Conservation (phyloP, 345 rosid genomes). For the Bruguiera parviflora region DNA sequence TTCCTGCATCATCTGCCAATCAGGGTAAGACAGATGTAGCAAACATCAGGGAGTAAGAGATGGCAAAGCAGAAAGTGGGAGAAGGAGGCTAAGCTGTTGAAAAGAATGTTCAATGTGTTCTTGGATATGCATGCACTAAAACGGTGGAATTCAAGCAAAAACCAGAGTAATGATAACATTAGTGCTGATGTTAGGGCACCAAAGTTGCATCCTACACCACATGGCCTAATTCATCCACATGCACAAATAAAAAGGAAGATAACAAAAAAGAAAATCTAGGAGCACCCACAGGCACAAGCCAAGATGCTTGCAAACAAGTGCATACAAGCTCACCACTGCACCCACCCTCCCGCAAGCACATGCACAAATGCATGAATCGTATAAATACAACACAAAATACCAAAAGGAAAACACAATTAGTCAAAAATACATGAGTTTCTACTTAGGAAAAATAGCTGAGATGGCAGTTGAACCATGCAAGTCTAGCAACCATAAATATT, state of each 20-base stretch:
- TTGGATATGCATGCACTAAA: background rate
- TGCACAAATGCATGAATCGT: too few relatives aligned
- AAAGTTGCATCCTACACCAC: background rate
- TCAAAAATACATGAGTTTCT: too few relatives aligned
- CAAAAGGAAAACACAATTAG: too few relatives aligned
- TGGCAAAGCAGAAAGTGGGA: slow-evolving; percentile 1
- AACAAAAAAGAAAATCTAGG: too few relatives aligned
- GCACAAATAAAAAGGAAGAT: background rate
- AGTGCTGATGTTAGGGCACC: background rate
- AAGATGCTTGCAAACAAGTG: too few relatives aligned
- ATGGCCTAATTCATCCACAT: background rate
- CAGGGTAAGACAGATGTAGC: slow-evolving; percentile 15
- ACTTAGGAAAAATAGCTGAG: too few relatives aligned
- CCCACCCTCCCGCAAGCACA: too few relatives aligned
- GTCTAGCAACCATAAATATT: too few relatives aligned
- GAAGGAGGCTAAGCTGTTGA: background rate
- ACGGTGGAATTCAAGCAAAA: background rate
- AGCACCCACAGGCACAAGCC: too few relatives aligned
- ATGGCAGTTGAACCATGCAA: too few relatives aligned
- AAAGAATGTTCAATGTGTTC: background rate
- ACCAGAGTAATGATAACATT: background rate
- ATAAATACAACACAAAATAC: too few relatives aligned
- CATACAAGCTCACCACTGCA: too few relatives aligned
- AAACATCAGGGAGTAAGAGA: slow-evolving; percentile 12
- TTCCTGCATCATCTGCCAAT: slow-evolving; percentile 92